Evolutionary conservation across 805 yeast species (phyloP), one percentile per base, ranked within the genome.

Genomic region (Yarrowia sp.): DNA sequence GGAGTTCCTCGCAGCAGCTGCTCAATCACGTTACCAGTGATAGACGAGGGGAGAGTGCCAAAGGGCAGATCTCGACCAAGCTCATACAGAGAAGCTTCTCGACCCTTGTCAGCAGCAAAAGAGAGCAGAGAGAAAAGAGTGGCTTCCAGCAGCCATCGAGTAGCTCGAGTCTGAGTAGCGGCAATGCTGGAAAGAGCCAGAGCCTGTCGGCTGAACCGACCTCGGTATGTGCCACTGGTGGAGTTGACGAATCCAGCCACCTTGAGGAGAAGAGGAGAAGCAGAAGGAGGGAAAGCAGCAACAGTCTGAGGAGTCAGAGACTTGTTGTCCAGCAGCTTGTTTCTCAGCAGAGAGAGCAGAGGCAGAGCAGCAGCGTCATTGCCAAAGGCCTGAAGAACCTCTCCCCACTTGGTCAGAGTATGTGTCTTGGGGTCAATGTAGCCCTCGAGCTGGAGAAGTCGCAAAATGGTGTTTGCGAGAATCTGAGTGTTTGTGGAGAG

Each of bases 141-240:
- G 53, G 80, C 79, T 68, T 85, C 88, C 33, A 85, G 72, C n/a
- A 86, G 74, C 68, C 85, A 86, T 66, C 84, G 81, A 32, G 85
- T 72, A 45, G 80, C 80, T 22, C 74, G 76, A 35, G 81, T 81
- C 55, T 88, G 74, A 55, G 82, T 82, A 64, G 84, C 80, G 53
- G 88, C 73, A 65, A 85, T 84, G 17, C 91, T 86, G 71, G 92
- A 82, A 73, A 87, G 88, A 48, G 84, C 82, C 57, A 89, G 77
- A 39, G 90, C 77, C 42, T 84, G 81, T 68, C 87, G 83, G 15
- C 90, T 88, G 38, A 90, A 79, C 13, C 91, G 92, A 1, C 92
- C 92, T 50, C 82, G 81, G 75, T 84, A 86, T 4, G 64, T 58
- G 7, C 51, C 64, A 11, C 15, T 35, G 39, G 64, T 43, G 10